Conservation (phyloP, 495 filamentous ascomycete genomes). For the Aspergillus carlsbadensis region DNA sequence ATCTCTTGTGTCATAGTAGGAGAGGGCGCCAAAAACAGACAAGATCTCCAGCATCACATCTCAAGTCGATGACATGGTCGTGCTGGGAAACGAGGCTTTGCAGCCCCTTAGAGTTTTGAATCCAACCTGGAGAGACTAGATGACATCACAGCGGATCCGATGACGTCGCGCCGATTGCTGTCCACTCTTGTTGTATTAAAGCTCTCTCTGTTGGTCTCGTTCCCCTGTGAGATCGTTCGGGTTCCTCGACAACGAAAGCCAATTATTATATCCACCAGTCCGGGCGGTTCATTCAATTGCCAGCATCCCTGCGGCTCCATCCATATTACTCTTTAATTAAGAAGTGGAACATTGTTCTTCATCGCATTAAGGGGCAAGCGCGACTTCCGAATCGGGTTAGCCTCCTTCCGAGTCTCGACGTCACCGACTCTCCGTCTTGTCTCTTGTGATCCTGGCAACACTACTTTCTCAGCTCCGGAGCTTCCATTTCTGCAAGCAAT, state of each 20-base stretch:
- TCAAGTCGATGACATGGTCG: too few relatives aligned
- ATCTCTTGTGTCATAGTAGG: too few relatives aligned
- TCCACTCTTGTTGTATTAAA: constrained; percentile 2
- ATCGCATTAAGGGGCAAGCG: constrained; percentile 11
- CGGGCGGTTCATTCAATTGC: neutral
- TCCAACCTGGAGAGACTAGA: constrained; percentile 1
- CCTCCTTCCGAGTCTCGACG: constrained; percentile 33
- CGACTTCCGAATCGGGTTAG: constrained; percentile 26
- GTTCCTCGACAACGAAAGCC: constrained; percentile 5
- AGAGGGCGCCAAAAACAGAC: too few relatives aligned
- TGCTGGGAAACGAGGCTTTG: too few relatives aligned
- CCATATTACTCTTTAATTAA: constrained; percentile 14
- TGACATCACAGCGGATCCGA: constrained; percentile 23
- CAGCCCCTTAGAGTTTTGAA: too few relatives aligned
- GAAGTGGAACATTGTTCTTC: too few relatives aligned
- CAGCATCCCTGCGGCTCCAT: neutral
- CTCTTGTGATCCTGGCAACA: neutral
- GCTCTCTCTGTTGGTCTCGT: neutral
- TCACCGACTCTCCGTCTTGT: constrained; percentile 25
- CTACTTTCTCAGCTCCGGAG: constrained; percentile 10
- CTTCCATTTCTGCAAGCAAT: neutral
- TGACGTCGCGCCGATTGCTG: constrained; percentile 20
- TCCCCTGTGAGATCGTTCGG: neutral
- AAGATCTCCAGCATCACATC: too few relatives aligned
- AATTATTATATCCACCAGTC: neutral